These are phyloP conservation scores for Amaranthus tricolor DNA, from an alignment of 179 eudicot genomes.

Conservation along the genomic window DNA sequence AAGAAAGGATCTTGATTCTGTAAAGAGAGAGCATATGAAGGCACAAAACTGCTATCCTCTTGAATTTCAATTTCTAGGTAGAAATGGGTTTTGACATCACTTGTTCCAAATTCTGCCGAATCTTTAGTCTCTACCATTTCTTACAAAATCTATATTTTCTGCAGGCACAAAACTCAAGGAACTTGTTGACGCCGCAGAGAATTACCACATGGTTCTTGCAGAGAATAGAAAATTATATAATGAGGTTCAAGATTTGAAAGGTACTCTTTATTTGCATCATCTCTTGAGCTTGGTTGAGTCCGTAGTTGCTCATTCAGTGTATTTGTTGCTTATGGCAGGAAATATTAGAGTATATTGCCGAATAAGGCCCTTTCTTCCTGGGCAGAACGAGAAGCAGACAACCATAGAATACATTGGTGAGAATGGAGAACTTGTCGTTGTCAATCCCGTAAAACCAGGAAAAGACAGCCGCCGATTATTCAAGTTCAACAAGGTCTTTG, in stretches of 20 bases:
- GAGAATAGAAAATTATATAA: constrained; percentile 89
- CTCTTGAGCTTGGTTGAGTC: constrained; percentile 11
- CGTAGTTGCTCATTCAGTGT: constrained; percentile 10
- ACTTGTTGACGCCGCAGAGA: constrained; percentile 83
- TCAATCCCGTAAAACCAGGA: constrained; percentile 75
- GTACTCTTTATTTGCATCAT: constrained; percentile 29
- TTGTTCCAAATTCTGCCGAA: background rate
- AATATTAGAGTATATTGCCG: constrained; percentile 94
- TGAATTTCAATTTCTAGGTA: constrained; percentile 78
- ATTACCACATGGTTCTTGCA: constrained; percentile 75
- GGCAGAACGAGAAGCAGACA: constrained; percentile 74
- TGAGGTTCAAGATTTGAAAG: constrained; percentile 95
- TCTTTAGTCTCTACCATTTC: background rate
- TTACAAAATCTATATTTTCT: constrained; percentile 11
- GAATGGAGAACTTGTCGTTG: constrained; percentile 80
- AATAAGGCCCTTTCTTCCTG: constrained; percentile 91
- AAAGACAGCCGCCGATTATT: constrained; percentile 79
- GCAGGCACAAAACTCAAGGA: constrained; percentile 71
- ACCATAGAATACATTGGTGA: constrained; percentile 93
- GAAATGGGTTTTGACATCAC: constrained; percentile 5
- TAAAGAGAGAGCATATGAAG: constrained; percentile 63
- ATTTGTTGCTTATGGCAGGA: constrained; percentile 42
- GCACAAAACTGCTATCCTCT: constrained; percentile 48
- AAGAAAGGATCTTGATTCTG: constrained; percentile 50
- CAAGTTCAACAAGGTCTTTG: constrained; percentile 91